A percentile compares a stretch with the other conserved stretches of the same genome.
Evolutionary conservation across 139 green algal species (phyloP).

Genomic region (Axilococcus clingmanii): DNA sequence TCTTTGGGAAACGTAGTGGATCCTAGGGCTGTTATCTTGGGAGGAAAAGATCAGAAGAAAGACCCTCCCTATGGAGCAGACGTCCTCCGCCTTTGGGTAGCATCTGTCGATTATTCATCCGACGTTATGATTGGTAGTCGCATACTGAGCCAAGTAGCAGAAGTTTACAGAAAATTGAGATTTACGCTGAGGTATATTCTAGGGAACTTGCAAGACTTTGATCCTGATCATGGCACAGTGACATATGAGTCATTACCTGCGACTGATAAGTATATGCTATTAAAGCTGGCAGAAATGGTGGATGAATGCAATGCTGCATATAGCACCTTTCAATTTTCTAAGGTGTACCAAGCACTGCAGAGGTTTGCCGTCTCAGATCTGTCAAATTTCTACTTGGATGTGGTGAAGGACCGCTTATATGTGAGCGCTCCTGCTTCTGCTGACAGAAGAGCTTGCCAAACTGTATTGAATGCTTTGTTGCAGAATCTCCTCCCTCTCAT

Average conservation of each 20-base stretch:
- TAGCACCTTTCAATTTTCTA: constrained; percentile 64
- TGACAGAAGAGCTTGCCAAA: constrained; percentile 74
- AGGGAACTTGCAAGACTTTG: constrained; percentile 84
- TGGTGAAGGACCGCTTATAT: constrained; percentile 90
- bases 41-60: constrained; percentile 86
- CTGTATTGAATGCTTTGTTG: constrained; percentile 55
- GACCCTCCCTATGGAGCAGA: constrained; percentile 85
- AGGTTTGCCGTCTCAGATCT: constrained; percentile 82
- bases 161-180: constrained; percentile 88
- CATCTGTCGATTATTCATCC: constrained; percentile 84
- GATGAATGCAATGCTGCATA: constrained; percentile 64
- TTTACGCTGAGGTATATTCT: constrained; percentile 92
- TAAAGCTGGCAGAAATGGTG: constrained; percentile 28
- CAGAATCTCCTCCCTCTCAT: constrained; percentile 47
- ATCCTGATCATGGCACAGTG: constrained; percentile 43
- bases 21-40: constrained; percentile 76
- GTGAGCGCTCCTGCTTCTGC: constrained; percentile 39
- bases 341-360: constrained; percentile 63
- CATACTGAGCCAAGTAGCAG: constrained; percentile 82
- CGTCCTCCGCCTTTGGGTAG: constrained; percentile 94
- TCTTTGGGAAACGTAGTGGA: constrained; percentile 92
- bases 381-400: constrained; percentile 95
- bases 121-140: constrained; percentile 80
- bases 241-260: constrained; percentile 45
- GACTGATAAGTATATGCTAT: constrained; percentile 62